phyloP scores from a whole-genome alignment of 164 flowering plant species.

The Stephania yunnanensis region DNA sequence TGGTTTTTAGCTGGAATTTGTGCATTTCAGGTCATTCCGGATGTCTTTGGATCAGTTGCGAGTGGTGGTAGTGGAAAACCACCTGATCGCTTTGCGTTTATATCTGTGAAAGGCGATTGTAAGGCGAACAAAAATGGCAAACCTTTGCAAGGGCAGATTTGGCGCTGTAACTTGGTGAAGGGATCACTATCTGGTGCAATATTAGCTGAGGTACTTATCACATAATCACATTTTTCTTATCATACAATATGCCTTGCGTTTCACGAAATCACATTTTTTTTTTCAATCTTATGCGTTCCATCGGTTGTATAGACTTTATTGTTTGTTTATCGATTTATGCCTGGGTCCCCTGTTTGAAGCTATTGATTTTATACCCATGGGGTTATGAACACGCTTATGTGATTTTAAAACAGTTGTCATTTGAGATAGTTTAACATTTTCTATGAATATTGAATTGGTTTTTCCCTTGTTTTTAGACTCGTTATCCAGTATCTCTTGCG shows the following conservation, averaged over 20 bases:
- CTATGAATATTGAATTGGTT: not conserved
- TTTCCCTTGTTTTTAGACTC: constrained; percentile 38
- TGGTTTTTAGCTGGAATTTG: not conserved
- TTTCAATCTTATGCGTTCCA: too few relatives aligned
- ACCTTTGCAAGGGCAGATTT: constrained; percentile 36
- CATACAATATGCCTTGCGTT: too few relatives aligned
- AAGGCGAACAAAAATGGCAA: constrained; percentile 19
- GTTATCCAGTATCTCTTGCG: constrained; percentile 40
- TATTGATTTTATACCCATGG: too few relatives aligned
- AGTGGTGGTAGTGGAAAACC: constrained; percentile 24
- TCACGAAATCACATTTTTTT: too few relatives aligned
- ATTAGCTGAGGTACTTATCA: constrained; percentile 54
- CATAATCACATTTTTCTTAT: too few relatives aligned
- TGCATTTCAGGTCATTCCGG: constrained; percentile 74
- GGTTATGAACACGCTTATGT: not conserved
- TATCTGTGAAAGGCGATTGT: constrained; percentile 41
- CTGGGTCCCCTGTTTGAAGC: too few relatives aligned
- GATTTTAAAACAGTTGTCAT: not conserved
- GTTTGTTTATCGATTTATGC: too few relatives aligned
- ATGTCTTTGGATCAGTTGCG: constrained; percentile 23
- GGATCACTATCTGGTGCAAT: constrained; percentile 42
- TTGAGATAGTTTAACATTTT: not conserved
- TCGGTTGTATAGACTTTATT: too few relatives aligned
- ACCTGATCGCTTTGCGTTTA: constrained; percentile 52
- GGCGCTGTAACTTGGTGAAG: constrained; percentile 62